Base-by-base conservation (phyloP, 2,329 filamentous ascomycete species). In the Paecilomyces variotii region DNA sequence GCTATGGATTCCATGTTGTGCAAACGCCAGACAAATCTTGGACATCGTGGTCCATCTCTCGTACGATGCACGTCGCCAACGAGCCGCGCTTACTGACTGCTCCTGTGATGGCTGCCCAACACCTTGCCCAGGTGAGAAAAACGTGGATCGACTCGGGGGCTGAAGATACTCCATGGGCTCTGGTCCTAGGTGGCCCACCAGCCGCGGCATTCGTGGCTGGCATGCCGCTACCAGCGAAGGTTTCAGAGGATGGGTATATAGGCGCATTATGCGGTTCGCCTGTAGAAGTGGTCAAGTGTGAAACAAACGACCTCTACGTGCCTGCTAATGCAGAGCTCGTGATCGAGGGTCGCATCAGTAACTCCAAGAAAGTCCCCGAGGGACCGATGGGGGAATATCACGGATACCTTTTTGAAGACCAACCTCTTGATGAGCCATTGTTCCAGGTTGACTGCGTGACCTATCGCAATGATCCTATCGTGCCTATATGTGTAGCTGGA, bases 331-430 rank as follows among this genome's bases (percentile, higher is more conserved):
- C 63, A 9, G 64, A 65, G 52, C 59, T 65, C 50, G 61, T 67
- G 7, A 28, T 67, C 9, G 65, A 67, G 49, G 65, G 65, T 11
- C 56, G 45, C 5, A 60, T 63, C 28, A 62, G 60, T 2, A 62
- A 59, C 11, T 58, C 56, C 26, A 60, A 67, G 32, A 60, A 55
- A 11, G 65, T 58, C 2, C 45, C 49, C 7, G 65, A 67, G 54
- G 64, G 65, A 10, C 65, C 64, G 27, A 65, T 65, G 61, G 59
- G 55, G 9, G 64, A 67, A 56, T 65, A 65, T 55, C 64, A 67
- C 39, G 64, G 65, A 5, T 57, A 61, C 32, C 49, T 63, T 19
- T 65, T 58, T 52, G 60, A 58, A 27, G 57, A 51, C 12, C 26
- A 61, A 10, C 49, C 56, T 12, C 56, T 56, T 11, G 57, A 57